Percentiles rank a stretch among this genome's conserved stretches.
Evolutionary conservation across 2,329 filamentous ascomycete species (phyloP).

Genomic region (Aspergillus niger): DNA sequence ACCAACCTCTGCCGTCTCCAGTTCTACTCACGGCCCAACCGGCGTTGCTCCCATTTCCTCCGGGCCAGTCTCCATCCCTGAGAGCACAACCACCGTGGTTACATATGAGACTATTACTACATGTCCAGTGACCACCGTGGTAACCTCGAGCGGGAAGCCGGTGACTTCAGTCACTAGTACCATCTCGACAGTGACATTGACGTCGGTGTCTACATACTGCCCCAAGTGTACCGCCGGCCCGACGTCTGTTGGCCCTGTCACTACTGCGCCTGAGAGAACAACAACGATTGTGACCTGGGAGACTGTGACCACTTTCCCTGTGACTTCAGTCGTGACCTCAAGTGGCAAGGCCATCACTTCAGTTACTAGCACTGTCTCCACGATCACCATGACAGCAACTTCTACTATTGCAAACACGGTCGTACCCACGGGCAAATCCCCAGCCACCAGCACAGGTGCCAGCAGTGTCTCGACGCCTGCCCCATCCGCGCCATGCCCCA

Average conservation of each 20-base stretch:
- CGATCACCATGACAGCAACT: constrained; percentile 36
- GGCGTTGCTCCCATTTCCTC: not conserved
- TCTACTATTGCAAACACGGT: constrained; percentile 21
- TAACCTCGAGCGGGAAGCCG: constrained; percentile 51
- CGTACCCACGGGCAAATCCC: constrained; percentile 11
- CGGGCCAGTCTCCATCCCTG: not conserved
- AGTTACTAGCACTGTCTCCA: constrained; percentile 61
- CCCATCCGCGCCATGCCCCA: constrained; percentile 55
- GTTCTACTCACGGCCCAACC: not conserved
- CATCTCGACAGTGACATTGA: constrained; percentile 52
- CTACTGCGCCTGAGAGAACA: constrained; percentile 2
- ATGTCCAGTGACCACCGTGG: constrained; percentile 35
- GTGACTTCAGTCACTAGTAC: constrained; percentile 59
- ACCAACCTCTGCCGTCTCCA: not conserved
- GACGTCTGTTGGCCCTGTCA: constrained; percentile 9
- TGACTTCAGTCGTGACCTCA: constrained; percentile 41
- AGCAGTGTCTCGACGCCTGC: constrained; percentile 29
- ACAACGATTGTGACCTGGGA: constrained; percentile 31
- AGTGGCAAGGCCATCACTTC: constrained; percentile 54
- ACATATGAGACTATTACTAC: constrained; percentile 34
- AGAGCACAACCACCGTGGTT: constrained; percentile 9
- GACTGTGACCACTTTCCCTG: constrained; percentile 37
- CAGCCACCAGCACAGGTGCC: not conserved
- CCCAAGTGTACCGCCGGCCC: constrained; percentile 13
- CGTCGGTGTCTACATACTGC: constrained; percentile 24